A percentile compares a stretch with the other conserved stretches of the same genome.
Evolutionary conservation across 192 early-diverging fungal species (phyloP).

Genomic region (Podila epigama): DNA sequence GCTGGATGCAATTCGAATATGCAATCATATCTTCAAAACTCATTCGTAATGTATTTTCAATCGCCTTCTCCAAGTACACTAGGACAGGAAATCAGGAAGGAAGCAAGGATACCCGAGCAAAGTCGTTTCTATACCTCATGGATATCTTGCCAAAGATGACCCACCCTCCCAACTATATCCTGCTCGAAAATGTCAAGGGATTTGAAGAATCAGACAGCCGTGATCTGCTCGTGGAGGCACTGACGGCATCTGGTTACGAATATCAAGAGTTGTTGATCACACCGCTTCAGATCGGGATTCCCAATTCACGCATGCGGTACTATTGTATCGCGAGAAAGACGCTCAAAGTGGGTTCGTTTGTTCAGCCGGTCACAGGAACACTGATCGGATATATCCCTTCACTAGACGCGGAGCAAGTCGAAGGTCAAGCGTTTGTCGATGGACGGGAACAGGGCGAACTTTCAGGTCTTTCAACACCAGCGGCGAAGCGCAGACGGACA

Average conservation of each 20-base stretch:
- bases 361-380: slow-evolving; percentile 40
- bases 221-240: slow-evolving; percentile 10
- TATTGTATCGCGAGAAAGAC: slow-evolving; percentile 65
- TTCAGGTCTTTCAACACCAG: slow-evolving; percentile 36
- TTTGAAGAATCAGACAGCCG: slow-evolving; percentile 67
- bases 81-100: slow-evolving; percentile 74
- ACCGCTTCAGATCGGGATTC: slow-evolving; percentile 76
- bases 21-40: too few relatives aligned
- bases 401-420: not conserved
- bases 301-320: slow-evolving; percentile 82
- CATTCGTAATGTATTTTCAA: not conserved
- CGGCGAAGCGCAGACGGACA: slow-evolving; percentile 19
- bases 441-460: slow-evolving; percentile 37
- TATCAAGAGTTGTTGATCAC: slow-evolving; percentile 80
- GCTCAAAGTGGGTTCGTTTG: slow-evolving; percentile 45
- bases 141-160: slow-evolving; percentile 65
- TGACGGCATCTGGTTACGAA: slow-evolving; percentile 61
- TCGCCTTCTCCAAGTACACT: slow-evolving; percentile 56
- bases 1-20: too few relatives aligned
- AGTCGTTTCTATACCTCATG: slow-evolving; percentile 78
- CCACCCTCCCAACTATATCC: slow-evolving; percentile 65
- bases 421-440: slow-evolving; percentile 49
- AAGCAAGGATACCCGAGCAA: slow-evolving; percentile 73
- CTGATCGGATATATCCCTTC: slow-evolving; percentile 54
- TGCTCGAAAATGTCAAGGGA: slow-evolving; percentile 85